These are phyloP conservation scores for Xylariaceae sp. DNA, from an alignment of 2,329 filamentous ascomycete species.

Conservation along the genomic window DNA sequence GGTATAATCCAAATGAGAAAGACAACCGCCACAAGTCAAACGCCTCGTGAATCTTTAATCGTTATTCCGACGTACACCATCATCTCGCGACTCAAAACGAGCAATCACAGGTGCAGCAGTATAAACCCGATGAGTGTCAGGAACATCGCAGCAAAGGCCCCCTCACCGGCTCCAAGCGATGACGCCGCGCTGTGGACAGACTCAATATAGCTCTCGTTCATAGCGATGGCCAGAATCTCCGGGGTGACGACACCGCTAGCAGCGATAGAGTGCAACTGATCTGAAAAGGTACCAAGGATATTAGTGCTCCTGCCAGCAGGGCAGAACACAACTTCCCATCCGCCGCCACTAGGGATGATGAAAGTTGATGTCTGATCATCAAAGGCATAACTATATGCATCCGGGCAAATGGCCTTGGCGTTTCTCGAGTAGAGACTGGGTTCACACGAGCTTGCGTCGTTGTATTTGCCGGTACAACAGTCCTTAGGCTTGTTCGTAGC, in stretches of 20 bases:
- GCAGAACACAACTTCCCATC: constrained; percentile 77
- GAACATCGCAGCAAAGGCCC: background rate
- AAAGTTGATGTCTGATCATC: constrained; percentile 57
- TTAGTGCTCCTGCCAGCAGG: constrained; percentile 58
- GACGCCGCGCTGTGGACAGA: constrained; percentile 12
- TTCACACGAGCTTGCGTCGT: constrained; percentile 57
- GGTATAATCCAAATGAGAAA: too few species aligned
- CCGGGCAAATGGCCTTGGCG: constrained; percentile 74
- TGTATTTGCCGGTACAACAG: constrained; percentile 70
- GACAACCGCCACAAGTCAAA: too few species aligned
- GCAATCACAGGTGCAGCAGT: background rate
- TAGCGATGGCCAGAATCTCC: constrained; percentile 28
- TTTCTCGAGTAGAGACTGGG: constrained; percentile 64
- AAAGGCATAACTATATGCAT: constrained; percentile 76
- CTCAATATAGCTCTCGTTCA: constrained; percentile 34
- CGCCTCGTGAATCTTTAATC: too few species aligned
- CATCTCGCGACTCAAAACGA: too few species aligned
- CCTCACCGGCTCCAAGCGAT: background rate
- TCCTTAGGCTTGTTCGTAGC: constrained; percentile 63
- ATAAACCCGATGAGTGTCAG: background rate
- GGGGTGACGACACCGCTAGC: constrained; percentile 34
- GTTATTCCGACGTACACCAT: too few species aligned
- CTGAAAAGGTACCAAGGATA: constrained; percentile 49
- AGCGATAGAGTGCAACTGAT: constrained; percentile 45
- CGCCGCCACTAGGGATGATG: constrained; percentile 62